These are phyloP conservation scores for Penicillium tannophilum DNA, from an alignment of 495 filamentous ascomycete genomes.

Conservation along the genomic window DNA sequence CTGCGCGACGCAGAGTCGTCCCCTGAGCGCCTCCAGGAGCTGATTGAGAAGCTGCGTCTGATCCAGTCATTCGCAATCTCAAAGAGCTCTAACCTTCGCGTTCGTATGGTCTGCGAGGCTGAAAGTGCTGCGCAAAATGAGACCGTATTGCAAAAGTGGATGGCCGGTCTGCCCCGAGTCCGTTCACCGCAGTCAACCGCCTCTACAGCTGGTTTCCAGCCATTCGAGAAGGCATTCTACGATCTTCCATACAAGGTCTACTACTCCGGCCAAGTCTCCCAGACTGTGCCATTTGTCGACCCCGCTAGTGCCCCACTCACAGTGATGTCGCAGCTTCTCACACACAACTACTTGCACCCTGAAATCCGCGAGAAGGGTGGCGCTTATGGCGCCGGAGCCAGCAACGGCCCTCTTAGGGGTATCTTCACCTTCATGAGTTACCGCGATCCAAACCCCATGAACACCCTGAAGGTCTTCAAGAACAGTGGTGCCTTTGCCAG, in stretches of 20 bases:
- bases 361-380: conserved; percentile 98
- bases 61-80: conserved; percentile 78
- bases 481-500: conserved; percentile 82
- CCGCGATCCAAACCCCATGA: conserved; percentile 93
- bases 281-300: conserved; percentile 84
- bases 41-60: conserved; percentile 83
- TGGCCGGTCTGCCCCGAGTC: conserved; percentile 57
- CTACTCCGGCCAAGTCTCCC: conserved; percentile 78
- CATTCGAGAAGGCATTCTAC: conserved; percentile 77
- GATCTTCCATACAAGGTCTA: conserved; percentile 96
- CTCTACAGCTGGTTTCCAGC: conserved; percentile 34
- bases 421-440: conserved; percentile 95
- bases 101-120: conserved; percentile 81
- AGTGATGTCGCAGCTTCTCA: conserved; percentile 90
- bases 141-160: conserved; percentile 68
- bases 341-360: conserved; percentile 94
- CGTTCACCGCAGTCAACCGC: conserved; percentile 38
- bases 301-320: conserved; percentile 74
- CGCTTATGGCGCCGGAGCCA: conserved; percentile 92
- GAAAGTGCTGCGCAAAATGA: conserved; percentile 73
- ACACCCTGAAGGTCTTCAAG: conserved; percentile 81
- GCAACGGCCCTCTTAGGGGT: conserved; percentile 74
- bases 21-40: conserved; percentile 65
- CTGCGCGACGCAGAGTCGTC: conserved; percentile 54
- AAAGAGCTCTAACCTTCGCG: conserved; percentile 59